phyloP scores from a whole-genome alignment of 768 basidiomycete species.

The Lactifluus piperatus region DNA sequence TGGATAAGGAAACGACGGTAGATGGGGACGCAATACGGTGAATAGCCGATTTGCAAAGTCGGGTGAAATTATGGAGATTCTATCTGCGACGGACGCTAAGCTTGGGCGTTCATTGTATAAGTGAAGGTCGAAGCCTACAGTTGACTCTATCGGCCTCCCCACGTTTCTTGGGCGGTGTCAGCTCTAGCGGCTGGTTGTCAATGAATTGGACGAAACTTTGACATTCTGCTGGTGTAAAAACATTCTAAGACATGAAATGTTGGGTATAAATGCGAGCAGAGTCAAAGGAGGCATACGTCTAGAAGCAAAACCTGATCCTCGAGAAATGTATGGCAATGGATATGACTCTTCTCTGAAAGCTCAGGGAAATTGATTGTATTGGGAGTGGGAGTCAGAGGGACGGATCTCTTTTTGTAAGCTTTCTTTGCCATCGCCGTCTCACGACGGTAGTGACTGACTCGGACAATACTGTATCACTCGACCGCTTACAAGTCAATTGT shows the following conservation, averaged over 20 bases:
- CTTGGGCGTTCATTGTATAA: background rate
- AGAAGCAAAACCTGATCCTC: conserved; percentile 59
- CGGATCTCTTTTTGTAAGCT: background rate
- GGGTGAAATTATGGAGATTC: conserved; percentile 49
- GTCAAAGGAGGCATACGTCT: conserved; percentile 34
- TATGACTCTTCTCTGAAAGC: conserved; percentile 8
- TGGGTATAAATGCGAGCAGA: background rate
- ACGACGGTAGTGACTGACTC: background rate
- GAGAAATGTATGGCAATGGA: conserved; percentile 29
- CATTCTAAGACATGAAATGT: conserved; percentile 31
- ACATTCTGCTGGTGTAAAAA: conserved; percentile 55
- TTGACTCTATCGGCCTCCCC: conserved; percentile 68
- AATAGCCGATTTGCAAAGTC: conserved; percentile 51
- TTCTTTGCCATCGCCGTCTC: conserved; percentile 8
- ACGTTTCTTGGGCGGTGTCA: conserved; percentile 61
- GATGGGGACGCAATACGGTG: conserved; percentile 42
- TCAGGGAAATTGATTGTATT: background rate
- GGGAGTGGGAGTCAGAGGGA: background rate
- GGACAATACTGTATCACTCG: background rate
- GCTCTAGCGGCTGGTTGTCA: conserved; percentile 48
- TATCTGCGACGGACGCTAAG: conserved; percentile 33
- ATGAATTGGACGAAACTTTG: conserved; percentile 51
- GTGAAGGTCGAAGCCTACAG: conserved; percentile 32
- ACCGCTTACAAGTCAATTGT: background rate
- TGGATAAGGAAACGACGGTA: conserved; percentile 45